Conservation (phyloP, 352 stramenopile species). For the Thalassiosira allenii region DNA sequence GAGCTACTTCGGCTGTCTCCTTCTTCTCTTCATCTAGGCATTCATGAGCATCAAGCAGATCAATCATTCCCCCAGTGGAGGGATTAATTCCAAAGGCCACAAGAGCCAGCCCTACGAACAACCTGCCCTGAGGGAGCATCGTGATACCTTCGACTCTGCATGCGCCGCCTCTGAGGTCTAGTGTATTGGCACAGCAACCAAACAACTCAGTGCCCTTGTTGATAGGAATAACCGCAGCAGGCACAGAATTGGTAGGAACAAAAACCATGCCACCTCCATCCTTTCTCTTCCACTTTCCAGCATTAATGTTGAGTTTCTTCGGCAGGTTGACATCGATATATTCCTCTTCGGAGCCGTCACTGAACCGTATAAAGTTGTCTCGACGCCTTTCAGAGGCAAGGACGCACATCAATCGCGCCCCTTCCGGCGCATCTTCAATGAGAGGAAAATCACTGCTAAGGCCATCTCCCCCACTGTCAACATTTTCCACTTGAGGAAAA, state of each 20-base stretch:
- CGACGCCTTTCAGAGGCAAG: conserved; percentile 68
- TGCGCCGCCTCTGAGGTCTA: conserved; percentile 75
- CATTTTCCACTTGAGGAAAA: conserved; percentile 24
- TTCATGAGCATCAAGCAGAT: conserved; percentile 19
- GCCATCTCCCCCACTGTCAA: neutral
- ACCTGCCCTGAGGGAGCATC: conserved; percentile 69
- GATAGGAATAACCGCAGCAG: conserved; percentile 47
- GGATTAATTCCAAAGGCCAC: conserved; percentile 73
- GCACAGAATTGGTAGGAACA: conserved; percentile 62
- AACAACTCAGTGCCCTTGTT: conserved; percentile 54
- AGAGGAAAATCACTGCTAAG: conserved; percentile 52
- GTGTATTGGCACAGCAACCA: conserved; percentile 69
- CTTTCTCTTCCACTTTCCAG: conserved; percentile 63
- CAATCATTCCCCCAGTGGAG: conserved; percentile 3
- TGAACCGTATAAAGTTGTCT: conserved; percentile 61
- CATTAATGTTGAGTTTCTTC: conserved; percentile 43
- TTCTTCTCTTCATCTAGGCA: conserved; percentile 44
- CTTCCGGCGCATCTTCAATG: conserved; percentile 74
- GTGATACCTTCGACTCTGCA: conserved; percentile 76
- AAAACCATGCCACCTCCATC: conserved; percentile 41
- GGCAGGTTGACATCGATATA: conserved; percentile 50
- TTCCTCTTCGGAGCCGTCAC: conserved; percentile 14
- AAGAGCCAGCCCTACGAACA: conserved; percentile 71
- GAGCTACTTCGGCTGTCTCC: conserved; percentile 7
- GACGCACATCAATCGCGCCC: conserved; percentile 68